These are phyloP conservation scores for Phenoliferia sp. DNA, from an alignment of 1,284 basidiomycete species.

Conservation along the genomic window DNA sequence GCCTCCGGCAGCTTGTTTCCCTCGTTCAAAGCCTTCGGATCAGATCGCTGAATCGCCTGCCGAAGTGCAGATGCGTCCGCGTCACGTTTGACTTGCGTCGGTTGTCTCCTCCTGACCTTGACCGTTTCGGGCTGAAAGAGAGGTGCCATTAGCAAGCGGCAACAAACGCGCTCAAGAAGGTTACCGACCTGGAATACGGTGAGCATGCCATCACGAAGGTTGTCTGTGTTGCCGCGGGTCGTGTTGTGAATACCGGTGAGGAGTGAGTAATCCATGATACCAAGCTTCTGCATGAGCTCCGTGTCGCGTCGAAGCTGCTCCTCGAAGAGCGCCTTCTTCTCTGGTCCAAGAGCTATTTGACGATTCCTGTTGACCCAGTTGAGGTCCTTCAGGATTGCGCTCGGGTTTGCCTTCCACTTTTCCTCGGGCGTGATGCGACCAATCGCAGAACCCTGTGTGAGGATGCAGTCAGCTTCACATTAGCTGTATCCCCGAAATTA, in stretches of 20 bases:
- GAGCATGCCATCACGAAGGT: slow-evolving; percentile 79
- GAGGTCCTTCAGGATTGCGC: slow-evolving; percentile 88
- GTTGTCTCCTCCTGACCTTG: slow-evolving; percentile 54
- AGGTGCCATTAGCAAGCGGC: neutral
- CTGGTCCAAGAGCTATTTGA: slow-evolving; percentile 81
- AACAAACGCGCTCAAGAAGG: neutral
- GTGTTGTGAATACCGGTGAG: slow-evolving; percentile 93
- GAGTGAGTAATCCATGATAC: slow-evolving; percentile 95
- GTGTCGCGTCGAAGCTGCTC: slow-evolving; percentile 85
- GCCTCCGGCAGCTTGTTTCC: slow-evolving; percentile 62
- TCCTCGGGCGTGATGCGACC: slow-evolving; percentile 86
- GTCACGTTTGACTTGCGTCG: slow-evolving; percentile 51
- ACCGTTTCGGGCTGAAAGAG: slow-evolving; percentile 56
- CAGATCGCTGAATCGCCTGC: slow-evolving; percentile 74
- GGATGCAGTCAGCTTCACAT: too few species aligned
- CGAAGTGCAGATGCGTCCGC: slow-evolving; percentile 66
- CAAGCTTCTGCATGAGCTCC: slow-evolving; percentile 72
- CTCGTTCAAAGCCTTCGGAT: slow-evolving; percentile 66
- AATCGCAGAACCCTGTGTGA: slow-evolving; percentile 66
- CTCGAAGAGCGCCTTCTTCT: slow-evolving; percentile 82
- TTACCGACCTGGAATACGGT: slow-evolving; percentile 77
- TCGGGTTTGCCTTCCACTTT: slow-evolving; percentile 68
- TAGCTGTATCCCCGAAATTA: neutral
- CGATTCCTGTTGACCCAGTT: slow-evolving; percentile 88
- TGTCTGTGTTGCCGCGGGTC: slow-evolving; percentile 83